These are phyloP conservation scores for Didymella arachidicola DNA, from an alignment of 2,329 filamentous ascomycete genomes.

Conservation along the genomic window DNA sequence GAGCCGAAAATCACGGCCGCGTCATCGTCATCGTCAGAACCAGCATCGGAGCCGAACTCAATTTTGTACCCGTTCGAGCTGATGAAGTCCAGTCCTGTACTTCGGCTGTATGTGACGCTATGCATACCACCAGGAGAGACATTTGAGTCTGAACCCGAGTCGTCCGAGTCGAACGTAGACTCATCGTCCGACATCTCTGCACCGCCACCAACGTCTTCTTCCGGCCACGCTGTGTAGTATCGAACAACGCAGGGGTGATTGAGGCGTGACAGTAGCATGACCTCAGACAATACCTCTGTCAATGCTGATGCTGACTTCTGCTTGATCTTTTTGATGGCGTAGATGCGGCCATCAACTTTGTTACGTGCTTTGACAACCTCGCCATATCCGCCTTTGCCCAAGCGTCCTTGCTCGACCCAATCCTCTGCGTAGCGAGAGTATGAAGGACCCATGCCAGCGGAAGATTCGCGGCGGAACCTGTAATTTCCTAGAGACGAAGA, in stretches of 20 bases:
- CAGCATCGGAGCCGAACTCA: slow-evolving; percentile 74
- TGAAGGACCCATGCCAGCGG: slow-evolving; percentile 42
- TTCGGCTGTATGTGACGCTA: slow-evolving; percentile 69
- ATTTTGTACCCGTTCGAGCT: slow-evolving; percentile 82
- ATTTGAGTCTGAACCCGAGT: slow-evolving; percentile 37
- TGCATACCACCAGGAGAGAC: slow-evolving; percentile 36
- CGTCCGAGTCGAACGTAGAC: slow-evolving; percentile 38
- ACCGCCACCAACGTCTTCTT: slow-evolving; percentile 66
- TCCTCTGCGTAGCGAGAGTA: slow-evolving; percentile 85
- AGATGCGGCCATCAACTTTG: slow-evolving; percentile 90
- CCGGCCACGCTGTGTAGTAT: slow-evolving; percentile 95
- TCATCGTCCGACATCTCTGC: slow-evolving; percentile 46
- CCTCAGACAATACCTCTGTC: slow-evolving; percentile 83
- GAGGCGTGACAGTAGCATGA: slow-evolving; percentile 86
- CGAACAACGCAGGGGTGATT: slow-evolving; percentile 89
- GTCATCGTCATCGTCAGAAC: slow-evolving; percentile 49
- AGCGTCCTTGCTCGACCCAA: slow-evolving; percentile 85
- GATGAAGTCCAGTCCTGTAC: slow-evolving; percentile 87
- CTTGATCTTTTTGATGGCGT: slow-evolving; percentile 96
- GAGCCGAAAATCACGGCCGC: slow-evolving; percentile 48
- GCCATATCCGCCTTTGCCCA: slow-evolving; percentile 94
- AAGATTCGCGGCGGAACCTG: slow-evolving; percentile 48
- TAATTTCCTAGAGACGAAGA: slow-evolving; percentile 47
- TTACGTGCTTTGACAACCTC: slow-evolving; percentile 96
- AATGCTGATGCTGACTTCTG: slow-evolving; percentile 77